phyloP scores from a whole-genome alignment of 2,329 filamentous ascomycete species.

The Zymoseptoria brevis region DNA sequence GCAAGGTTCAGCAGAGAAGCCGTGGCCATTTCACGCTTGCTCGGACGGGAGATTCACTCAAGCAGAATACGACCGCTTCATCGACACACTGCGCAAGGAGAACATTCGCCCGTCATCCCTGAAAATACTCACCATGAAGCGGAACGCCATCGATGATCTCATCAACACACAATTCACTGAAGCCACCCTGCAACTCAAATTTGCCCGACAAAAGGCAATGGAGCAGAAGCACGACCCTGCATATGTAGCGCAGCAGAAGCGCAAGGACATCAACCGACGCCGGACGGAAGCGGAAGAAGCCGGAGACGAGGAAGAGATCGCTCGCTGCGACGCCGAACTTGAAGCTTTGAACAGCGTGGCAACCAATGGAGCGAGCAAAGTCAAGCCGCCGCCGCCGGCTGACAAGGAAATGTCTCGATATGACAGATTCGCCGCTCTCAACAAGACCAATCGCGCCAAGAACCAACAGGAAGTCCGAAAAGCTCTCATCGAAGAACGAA shows the following conservation, averaged over 20 bases:
- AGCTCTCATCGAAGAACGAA: conserved; percentile 71
- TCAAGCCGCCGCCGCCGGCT: conserved; percentile 34
- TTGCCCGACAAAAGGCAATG: conserved; percentile 62
- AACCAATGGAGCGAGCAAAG: conserved; percentile 49
- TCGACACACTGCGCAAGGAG: conserved; percentile 64
- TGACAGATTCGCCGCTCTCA: conserved; percentile 74
- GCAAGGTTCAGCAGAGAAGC: conserved; percentile 73
- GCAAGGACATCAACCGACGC: conserved; percentile 56
- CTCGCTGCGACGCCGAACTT: conserved; percentile 43
- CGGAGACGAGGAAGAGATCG: conserved; percentile 53
- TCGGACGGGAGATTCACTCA: conserved; percentile 75
- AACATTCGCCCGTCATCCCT: conserved; percentile 67
- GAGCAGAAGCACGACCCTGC: conserved; percentile 43
- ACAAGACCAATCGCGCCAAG: conserved; percentile 71
- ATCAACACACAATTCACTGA: conserved; percentile 77
- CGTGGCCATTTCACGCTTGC: conserved; percentile 84
- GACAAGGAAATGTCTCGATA: conserved; percentile 51
- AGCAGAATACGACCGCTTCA: conserved; percentile 74
- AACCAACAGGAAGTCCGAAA: conserved; percentile 88
- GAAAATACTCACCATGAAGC: conserved; percentile 59
- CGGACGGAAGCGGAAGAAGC: conserved; percentile 58
- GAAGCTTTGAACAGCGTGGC: conserved; percentile 57
- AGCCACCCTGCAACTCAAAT: conserved; percentile 69
- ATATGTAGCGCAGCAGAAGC: conserved; percentile 59
- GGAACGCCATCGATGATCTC: conserved; percentile 70